Conservation (phyloP, 23 red algal genomes). For the Pyropia haitanensis region DNA sequence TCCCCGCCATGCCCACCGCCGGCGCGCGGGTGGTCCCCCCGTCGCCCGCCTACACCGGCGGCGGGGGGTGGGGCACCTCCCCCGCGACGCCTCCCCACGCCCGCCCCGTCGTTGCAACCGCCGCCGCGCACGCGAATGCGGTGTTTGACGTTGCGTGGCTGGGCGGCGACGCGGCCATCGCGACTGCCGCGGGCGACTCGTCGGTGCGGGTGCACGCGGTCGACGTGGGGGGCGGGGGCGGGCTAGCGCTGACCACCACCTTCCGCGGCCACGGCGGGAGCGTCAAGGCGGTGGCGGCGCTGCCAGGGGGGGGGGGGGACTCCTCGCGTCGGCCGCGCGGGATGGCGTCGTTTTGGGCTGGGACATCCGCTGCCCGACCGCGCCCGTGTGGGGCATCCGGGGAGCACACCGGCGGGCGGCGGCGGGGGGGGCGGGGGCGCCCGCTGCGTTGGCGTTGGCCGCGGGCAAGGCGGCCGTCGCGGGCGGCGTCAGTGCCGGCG, state of each 20-base stretch:
- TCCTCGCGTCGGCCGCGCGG: slow-evolving; percentile 38
- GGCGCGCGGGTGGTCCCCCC: too few relatives aligned
- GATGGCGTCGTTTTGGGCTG: slow-evolving; percentile 38
- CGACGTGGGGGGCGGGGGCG: slow-evolving; percentile 10
- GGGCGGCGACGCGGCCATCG: slow-evolving; percentile 25
- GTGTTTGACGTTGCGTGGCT: slow-evolving; percentile 72
- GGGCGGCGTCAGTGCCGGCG: too few relatives aligned
- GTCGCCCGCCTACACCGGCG: too few relatives aligned
- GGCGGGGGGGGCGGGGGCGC: too few relatives aligned
- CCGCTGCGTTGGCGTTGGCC: too few relatives aligned
- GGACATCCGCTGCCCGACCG: slow-evolving; percentile 20
- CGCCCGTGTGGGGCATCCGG: too few relatives aligned
- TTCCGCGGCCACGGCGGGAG: slow-evolving; percentile 24
- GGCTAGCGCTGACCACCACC: not conserved
- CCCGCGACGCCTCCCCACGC: slow-evolving; percentile 9
- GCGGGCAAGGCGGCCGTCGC: too few relatives aligned
- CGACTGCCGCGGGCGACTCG: slow-evolving; percentile 62
- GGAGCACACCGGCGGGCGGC: too few relatives aligned
- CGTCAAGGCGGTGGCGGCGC: slow-evolving; percentile 48
- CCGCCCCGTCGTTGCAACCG: not conserved
- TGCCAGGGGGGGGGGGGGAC: not conserved
- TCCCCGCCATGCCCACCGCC: too few relatives aligned
- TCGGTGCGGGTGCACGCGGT: slow-evolving; percentile 29
- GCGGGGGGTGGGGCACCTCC: not conserved
- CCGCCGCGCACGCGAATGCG: slow-evolving; percentile 47